Base-by-base conservation (phyloP, 768 basidiomycete species). In the Mycena crocata region DNA sequence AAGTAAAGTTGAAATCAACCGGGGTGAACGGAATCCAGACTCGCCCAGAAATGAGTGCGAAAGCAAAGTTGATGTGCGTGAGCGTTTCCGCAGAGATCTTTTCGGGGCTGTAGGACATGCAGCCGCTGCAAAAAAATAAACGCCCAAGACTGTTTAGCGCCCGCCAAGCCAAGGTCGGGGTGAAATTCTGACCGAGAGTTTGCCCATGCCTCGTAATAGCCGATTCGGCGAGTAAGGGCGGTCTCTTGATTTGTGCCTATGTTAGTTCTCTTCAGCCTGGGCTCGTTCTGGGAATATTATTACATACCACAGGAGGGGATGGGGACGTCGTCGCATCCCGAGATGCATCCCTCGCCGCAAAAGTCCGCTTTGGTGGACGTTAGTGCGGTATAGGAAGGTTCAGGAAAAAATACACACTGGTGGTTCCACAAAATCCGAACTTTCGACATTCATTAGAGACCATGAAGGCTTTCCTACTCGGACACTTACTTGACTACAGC, bases 381-480 rank as follows among this genome's bases (percentile, higher is more conserved):
- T 44, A 8, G 42, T 44, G 8, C 21, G 42, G 21, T 4, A 44
- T 7, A 5, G 8, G 21, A 4, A 2, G n/a, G n/a, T n/a, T n/a
- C n/a, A 23, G 24, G 5, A 14, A 23, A n/a, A 14, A 23, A 44
- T 44, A 2, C n/a, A 23, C 24, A 44, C 42, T 28, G 13, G 45
- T 64, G 15, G 62, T 64, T 19, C 62, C 62, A 35, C 62, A 64
- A 24, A 64, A 64, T 57, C 62, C 62, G 55, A 56, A 64, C 37
- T 61, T 7, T 4, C n/a, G 3, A 52, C 32, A 52, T 30, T 19
- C 30, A 19, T 32, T 34, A 23, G 51, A 35, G 19, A 37, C 10
- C 8, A 10, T 14, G 24, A 5, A 23, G 28, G 32, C 5, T 10
- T n/a, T n/a, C 21, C 32, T 3, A 21, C 21, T 5, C 21, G 28